Evolutionary conservation across 371 early-diverging fungal species (phyloP).

Genomic region (Circinella umbellata): DNA sequence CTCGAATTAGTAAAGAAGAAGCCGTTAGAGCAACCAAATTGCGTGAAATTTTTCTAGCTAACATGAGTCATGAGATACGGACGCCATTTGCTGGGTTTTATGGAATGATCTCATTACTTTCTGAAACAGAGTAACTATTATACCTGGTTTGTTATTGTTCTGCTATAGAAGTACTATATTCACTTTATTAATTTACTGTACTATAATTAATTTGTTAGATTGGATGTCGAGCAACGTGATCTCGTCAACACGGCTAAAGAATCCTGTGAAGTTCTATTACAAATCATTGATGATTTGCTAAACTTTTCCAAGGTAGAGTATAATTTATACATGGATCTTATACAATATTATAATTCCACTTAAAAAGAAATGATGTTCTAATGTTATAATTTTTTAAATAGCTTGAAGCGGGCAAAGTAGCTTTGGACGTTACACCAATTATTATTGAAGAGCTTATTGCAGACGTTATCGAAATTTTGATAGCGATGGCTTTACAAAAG

Average conservation of each 20-base stretch:
- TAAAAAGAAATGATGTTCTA: too few species aligned
- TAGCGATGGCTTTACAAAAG: conserved; percentile 58
- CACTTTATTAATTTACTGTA: too few species aligned
- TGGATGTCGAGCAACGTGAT: conserved; percentile 60
- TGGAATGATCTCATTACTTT: conserved; percentile 60
- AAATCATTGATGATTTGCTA: conserved; percentile 65
- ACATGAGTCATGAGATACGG: conserved; percentile 60
- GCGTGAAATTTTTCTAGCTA: conserved; percentile 59
- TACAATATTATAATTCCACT: too few species aligned
- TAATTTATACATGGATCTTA: too few species aligned
- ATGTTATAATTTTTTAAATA: too few species aligned
- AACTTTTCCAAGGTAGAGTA: conserved; percentile 62
- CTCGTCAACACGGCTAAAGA: conserved; percentile 64
- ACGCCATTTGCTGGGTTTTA: conserved; percentile 65
- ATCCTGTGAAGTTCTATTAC: conserved; percentile 59
- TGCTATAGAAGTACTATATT: too few species aligned
- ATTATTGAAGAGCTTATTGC: conserved; percentile 58
- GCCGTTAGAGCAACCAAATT: conserved; percentile 43
- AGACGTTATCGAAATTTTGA: conserved; percentile 59
- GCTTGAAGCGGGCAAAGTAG: conserved; percentile 59
- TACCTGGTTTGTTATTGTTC: not conserved
- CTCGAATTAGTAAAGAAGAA: conserved; percentile 49
- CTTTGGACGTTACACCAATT: conserved; percentile 52
- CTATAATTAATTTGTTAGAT: not conserved
- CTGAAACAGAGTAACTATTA: conserved; percentile 40